Evolutionary conservation across 1,139 yeast species (phyloP).

Genomic region (Taiozyma sp.): DNA sequence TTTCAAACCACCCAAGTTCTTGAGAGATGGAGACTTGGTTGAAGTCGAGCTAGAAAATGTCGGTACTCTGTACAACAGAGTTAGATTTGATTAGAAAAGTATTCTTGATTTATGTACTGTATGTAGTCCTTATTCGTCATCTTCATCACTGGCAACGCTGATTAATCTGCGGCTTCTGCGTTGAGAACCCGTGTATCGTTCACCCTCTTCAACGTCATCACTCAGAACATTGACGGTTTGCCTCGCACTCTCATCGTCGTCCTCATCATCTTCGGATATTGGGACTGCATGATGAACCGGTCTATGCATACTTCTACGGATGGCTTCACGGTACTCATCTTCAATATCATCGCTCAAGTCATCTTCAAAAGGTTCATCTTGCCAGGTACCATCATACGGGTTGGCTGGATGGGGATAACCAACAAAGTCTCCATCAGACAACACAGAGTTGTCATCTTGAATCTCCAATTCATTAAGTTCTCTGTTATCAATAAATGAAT

Average conservation of each 20-base stretch:
- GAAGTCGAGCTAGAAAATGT: slow-evolving; percentile 36
- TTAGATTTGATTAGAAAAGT: slow-evolving; percentile 7
- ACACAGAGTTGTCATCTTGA: slow-evolving; percentile 1
- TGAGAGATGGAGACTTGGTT: slow-evolving; percentile 42
- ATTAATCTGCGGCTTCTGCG: not conserved
- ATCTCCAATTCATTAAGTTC: slow-evolving; percentile 2
- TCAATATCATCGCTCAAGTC: slow-evolving; percentile 5
- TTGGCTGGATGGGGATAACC: slow-evolving; percentile 1
- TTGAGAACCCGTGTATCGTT: not conserved
- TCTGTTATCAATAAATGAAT: slow-evolving; percentile 10
- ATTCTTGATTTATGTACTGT: not conserved
- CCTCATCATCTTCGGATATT: not conserved
- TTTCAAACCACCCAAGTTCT: slow-evolving; percentile 40
- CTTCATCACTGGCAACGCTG: slow-evolving; percentile 2
- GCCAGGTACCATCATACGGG: slow-evolving; percentile 10
- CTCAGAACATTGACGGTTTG: not conserved
- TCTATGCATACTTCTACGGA: not conserved
- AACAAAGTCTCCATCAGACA: slow-evolving; percentile 1
- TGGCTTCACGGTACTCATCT: not conserved
- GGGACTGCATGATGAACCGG: not conserved
- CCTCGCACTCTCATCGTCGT: slow-evolving; percentile 3
- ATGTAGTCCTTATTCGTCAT: not conserved
- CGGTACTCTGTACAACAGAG: slow-evolving; percentile 6
- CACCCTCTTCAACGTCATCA: not conserved
- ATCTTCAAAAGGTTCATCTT: slow-evolving; percentile 4